Conservation (phyloP, 208 protist genomes). For the Naegleria gruberi region DNA sequence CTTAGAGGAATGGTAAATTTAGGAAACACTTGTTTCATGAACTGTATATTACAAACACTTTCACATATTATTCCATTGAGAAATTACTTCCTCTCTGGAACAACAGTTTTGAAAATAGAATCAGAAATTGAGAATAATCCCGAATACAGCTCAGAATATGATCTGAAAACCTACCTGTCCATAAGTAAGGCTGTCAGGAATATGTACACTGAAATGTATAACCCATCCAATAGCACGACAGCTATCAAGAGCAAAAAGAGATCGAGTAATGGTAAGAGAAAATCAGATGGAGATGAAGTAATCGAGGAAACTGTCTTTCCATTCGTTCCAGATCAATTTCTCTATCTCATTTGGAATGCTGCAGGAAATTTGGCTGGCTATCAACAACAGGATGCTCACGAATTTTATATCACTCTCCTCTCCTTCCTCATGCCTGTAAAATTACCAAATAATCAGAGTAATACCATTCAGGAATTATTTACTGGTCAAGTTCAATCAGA, state of each 20-base stretch:
- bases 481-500: conserved; percentile 50
- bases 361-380: conserved; percentile 54
- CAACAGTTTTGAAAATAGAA: conserved; percentile 28
- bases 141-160: conserved; percentile 7
- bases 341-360: conserved; percentile 55
- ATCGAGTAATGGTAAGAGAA: background rate
- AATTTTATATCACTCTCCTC: conserved; percentile 59
- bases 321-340: conserved; percentile 53
- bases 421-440: conserved; percentile 42
- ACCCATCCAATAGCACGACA: background rate
- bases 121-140: conserved; percentile 30
- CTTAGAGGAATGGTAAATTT: conserved; percentile 61
- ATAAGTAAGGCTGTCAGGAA: conserved; percentile 1
- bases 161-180: conserved; percentile 6
- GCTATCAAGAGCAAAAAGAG: too few species aligned
- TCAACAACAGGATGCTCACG: conserved; percentile 71
- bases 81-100: conserved; percentile 54
- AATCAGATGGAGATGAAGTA: background rate
- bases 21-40: conserved; percentile 73
- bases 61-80: conserved; percentile 54
- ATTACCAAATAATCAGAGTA: conserved; percentile 27
- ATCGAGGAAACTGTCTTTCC: conserved; percentile 17
- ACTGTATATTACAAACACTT: conserved; percentile 56
- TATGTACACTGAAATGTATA: background rate
- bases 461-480: conserved; percentile 61